These are phyloP conservation scores for Apiospora sp. DNA, from an alignment of 2,329 filamentous ascomycete genomes.

Conservation along the genomic window DNA sequence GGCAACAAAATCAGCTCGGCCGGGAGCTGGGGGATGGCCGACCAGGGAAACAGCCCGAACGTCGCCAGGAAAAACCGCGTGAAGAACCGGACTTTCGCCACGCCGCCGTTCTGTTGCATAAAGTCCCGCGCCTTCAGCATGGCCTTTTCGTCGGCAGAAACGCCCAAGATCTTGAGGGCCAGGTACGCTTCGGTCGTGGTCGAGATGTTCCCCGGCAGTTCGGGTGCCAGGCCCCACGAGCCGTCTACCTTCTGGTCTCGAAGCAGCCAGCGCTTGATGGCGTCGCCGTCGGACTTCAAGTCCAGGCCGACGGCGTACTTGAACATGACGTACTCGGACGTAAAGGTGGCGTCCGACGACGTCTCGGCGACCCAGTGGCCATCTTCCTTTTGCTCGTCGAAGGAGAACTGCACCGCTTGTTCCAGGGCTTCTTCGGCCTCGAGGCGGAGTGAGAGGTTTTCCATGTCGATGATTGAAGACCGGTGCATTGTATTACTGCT, in stretches of 20 bases:
- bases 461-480: neutral
- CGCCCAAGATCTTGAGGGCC: slow-evolving; percentile 44
- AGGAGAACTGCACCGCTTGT: neutral
- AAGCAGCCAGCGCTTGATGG: neutral
- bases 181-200: slow-evolving; percentile 44
- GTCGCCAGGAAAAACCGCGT: slow-evolving; percentile 31
- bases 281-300: neutral
- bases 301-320: neutral
- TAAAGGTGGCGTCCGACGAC: slow-evolving; percentile 7
- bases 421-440: neutral
- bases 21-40: slow-evolving; percentile 42
- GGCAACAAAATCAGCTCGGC: slow-evolving; percentile 45
- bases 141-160: slow-evolving; percentile 26
- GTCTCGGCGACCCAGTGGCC: slow-evolving; percentile 15
- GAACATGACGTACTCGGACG: slow-evolving; percentile 16
- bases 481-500: neutral
- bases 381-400: neutral
- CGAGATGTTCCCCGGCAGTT: slow-evolving; percentile 31
- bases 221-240: slow-evolving; percentile 41
- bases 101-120: slow-evolving; percentile 38
- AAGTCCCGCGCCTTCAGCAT: slow-evolving; percentile 38
- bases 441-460: neutral
- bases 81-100: slow-evolving; percentile 40
- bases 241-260: slow-evolving; percentile 35
- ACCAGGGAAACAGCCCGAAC: slow-evolving; percentile 46